These are phyloP conservation scores for Thinopyrum elongatum DNA, from an alignment of 176 grass and related monocot genomes.

Conservation along the genomic window DNA sequence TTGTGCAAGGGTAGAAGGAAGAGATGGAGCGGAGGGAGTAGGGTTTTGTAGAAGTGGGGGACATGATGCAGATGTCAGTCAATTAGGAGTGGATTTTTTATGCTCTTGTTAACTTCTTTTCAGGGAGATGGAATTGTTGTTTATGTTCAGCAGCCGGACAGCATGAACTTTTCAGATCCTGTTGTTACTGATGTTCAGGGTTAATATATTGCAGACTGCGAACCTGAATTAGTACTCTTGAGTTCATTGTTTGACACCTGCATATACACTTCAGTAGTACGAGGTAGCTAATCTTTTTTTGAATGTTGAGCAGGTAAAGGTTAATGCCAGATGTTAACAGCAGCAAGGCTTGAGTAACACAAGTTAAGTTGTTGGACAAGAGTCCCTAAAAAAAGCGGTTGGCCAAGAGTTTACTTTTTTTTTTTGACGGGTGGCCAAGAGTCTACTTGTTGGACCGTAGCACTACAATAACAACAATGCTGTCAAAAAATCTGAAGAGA, in stretches of 20 bases:
- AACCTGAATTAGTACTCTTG: slow-evolving; percentile 8
- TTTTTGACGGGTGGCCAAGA: no score
- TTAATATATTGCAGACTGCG: background rate
- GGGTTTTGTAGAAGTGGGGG: slow-evolving; percentile 46
- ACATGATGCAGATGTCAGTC: slow-evolving; percentile 18
- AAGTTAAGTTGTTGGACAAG: background rate
- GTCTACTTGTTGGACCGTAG: no score
- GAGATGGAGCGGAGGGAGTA: background rate
- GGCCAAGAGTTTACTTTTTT: no score
- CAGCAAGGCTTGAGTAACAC: background rate
- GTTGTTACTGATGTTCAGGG: slow-evolving; percentile 7
- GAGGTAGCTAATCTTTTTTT: background rate
- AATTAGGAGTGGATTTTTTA: slow-evolving; percentile 28
- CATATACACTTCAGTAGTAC: slow-evolving; percentile 9
- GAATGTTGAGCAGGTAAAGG: background rate
- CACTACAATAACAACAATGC: no score
- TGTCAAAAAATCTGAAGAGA: no score
- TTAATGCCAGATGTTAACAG: background rate
- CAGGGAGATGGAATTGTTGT: slow-evolving; percentile 27
- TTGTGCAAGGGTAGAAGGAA: slow-evolving; percentile 19
- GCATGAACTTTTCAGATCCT: slow-evolving; percentile 2
- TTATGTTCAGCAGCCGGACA: slow-evolving; percentile 13
- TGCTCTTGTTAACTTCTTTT: slow-evolving; percentile 52
- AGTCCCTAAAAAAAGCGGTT: no score
- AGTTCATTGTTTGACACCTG: slow-evolving; percentile 4